Evolutionary conservation across 1,284 basidiomycete species (phyloP).

Genomic region (Exobasidium cylindrosporum): DNA sequence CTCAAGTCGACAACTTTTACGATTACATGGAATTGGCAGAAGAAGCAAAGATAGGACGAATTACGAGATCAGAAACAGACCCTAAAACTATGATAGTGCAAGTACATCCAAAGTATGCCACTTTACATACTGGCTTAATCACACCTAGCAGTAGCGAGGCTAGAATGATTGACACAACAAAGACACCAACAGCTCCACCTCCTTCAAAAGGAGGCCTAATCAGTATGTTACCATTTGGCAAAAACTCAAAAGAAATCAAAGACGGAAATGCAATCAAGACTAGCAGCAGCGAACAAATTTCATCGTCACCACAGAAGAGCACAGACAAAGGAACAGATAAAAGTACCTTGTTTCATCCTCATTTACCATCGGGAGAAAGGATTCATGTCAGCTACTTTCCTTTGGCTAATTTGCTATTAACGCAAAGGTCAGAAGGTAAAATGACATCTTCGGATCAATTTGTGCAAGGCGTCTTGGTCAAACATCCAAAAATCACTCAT

Average conservation of each 20-base stretch:
- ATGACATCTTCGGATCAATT: slow-evolving; percentile 3
- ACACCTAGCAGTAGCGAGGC: neutral
- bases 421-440: slow-evolving; percentile 8
- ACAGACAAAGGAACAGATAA: neutral
- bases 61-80: slow-evolving; percentile 21
- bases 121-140: slow-evolving; percentile 5
- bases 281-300: neutral
- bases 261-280: neutral
- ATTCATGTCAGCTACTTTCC: slow-evolving; percentile 15
- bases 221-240: neutral
- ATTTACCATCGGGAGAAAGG: slow-evolving; percentile 10
- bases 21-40: slow-evolving; percentile 42
- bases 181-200: neutral
- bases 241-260: neutral
- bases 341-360: slow-evolving; percentile 7
- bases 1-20: slow-evolving; percentile 26
- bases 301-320: neutral
- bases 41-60: slow-evolving; percentile 27
- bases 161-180: slow-evolving; percentile 3
- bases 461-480: neutral
- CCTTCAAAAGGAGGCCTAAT: neutral
- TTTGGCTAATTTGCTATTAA: slow-evolving; percentile 15
- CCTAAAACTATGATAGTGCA: neutral
- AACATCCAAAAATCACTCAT: slow-evolving; percentile 5
- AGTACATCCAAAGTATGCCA: slow-evolving; percentile 5